A percentile compares a stretch with the other conserved stretches of the same genome.
These are phyloP conservation scores for Quercus dentata DNA, from an alignment of 306 rosid genomes.

Conservation along the genomic window DNA sequence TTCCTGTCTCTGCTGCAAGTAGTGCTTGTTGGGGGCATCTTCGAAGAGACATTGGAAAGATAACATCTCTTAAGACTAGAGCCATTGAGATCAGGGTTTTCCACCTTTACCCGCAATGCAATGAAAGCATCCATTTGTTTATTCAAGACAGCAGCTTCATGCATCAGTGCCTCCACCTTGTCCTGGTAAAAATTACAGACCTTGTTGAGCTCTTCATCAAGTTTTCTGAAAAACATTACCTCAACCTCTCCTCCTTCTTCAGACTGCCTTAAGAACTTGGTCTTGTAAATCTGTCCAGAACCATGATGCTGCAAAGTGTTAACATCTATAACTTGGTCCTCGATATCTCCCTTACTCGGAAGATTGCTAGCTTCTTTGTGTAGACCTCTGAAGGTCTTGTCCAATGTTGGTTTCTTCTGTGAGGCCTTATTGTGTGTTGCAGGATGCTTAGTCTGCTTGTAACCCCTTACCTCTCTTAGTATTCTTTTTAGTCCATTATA, in stretches of 20 bases:
- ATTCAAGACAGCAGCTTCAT: conserved; percentile 46
- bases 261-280: conserved; percentile 28
- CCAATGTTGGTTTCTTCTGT: conserved; percentile 20
- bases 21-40: not conserved
- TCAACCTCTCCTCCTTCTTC: conserved; percentile 50
- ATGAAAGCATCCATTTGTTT: conserved; percentile 60
- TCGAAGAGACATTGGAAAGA: not conserved
- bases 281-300: conserved; percentile 33
- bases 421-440: conserved; percentile 19
- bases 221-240: conserved; percentile 47
- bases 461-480: conserved; percentile 35
- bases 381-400: conserved; percentile 31
- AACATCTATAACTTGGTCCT: conserved; percentile 50
- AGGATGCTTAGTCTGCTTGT: conserved; percentile 22
- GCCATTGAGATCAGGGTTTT: conserved; percentile 24
- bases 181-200: conserved; percentile 53
- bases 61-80: conserved; percentile 7
- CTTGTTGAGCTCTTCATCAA: conserved; percentile 66
- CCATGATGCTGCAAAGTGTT: conserved; percentile 32
- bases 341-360: conserved; percentile 25
- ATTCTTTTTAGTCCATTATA: conserved; percentile 58
- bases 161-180: conserved; percentile 40
- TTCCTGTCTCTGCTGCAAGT: not conserved
- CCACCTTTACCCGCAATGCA: conserved; percentile 49
- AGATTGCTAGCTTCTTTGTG: conserved; percentile 30